Conservation (phyloP, 164 flowering plant species). For the Sextonia rubra region DNA sequence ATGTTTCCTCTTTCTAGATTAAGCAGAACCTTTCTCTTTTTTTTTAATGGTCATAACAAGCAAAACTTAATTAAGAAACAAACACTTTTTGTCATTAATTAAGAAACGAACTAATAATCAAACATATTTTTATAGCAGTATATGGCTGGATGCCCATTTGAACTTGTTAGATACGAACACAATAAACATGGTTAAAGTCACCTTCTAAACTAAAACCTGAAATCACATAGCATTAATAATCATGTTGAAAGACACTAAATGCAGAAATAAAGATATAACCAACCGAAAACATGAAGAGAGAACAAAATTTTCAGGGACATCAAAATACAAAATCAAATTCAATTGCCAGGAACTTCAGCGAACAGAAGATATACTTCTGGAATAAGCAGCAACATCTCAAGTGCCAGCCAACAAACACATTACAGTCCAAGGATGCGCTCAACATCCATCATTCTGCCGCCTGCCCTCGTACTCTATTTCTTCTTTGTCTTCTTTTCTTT, state of each 20-base stretch:
- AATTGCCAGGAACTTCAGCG: conserved; percentile 1
- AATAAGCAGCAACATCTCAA: background rate
- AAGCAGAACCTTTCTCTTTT: too few relatives aligned
- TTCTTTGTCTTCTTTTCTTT: conserved; percentile 21
- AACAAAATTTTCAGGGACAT: conserved; percentile 11
- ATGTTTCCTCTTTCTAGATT: too few relatives aligned
- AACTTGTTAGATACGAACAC: background rate
- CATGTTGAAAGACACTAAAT: background rate
- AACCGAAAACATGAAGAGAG: conserved; percentile 4
- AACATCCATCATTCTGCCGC: conserved; percentile 1
- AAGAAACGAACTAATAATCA: too few relatives aligned
- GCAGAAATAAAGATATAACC: background rate
- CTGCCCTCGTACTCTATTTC: conserved; percentile 19
- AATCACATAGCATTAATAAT: background rate
- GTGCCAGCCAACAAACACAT: background rate
- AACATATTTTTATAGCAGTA: too few relatives aligned
- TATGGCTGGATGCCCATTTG: background rate
- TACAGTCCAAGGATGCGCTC: background rate
- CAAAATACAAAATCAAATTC: conserved; percentile 8
- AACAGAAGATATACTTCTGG: conserved; percentile 1
- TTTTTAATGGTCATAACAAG: too few relatives aligned
- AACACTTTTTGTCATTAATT: too few relatives aligned
- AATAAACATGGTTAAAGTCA: background rate
- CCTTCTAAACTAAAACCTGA: background rate
- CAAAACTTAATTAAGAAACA: too few relatives aligned